Base-by-base conservation (phyloP, 257 asterid species). In the Orobanche coerulescens region DNA sequence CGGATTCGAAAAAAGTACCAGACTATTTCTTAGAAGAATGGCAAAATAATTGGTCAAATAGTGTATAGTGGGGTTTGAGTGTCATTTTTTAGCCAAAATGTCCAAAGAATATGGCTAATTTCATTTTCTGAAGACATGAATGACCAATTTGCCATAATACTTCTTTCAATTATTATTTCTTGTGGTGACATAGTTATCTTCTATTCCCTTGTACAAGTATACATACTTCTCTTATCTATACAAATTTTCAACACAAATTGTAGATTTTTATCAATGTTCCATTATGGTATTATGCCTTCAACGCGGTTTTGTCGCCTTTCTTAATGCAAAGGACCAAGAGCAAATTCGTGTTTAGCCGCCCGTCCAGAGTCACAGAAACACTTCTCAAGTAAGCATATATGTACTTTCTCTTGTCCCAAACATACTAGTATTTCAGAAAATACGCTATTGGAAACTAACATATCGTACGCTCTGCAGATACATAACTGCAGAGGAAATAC, bases 281-380 rank as follows among this genome's bases (percentile, higher is more conserved):
- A 5, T 79, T 84, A 67, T 84, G 93, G 93, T 84, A 84, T 28
- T 84, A 84, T 24, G 88, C 93, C 4, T 81, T 79, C 66, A 81
- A 72, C 16, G 81, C 93, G 6, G 37, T 84, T 12, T 56, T 79
- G 25, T 75, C 86, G 2, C 82, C 93, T 15, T 84, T 84, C 77
- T 72, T 84, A 26, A 75, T 81, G 20, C 88, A 77, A 68, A 69
- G 86, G 39, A 73, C 88, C 43, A 84, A 79, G 71, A 71, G 76
- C 78, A 84, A 84, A 49, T 77, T 81, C 39, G 81, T 77, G 34
- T 77, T 81, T 61, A 76, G 86, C 46, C 82, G 93, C 1, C 80
- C 93, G 0, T 30, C 81, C 1, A 75, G 73, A 57, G 93, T 81
- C 12, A 73, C 84, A 0, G 92, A 84, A 19, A 75, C 86, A 3